Evolutionary conservation across 78 protist genomes (phyloP).

Genomic region (Andalucia godoyi): DNA sequence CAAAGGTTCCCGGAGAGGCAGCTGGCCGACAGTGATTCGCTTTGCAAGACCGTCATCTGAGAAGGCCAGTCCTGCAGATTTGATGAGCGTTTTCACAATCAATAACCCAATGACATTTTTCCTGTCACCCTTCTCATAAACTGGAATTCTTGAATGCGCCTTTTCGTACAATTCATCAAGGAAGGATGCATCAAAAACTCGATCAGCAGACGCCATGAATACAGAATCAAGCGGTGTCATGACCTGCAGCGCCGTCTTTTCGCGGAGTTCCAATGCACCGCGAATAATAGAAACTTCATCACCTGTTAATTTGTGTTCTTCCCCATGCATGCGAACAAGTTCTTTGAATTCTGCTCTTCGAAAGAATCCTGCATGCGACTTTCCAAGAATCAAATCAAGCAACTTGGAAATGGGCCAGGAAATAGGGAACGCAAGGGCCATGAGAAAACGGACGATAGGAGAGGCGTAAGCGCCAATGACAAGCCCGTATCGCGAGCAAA

Average conservation of each 20-base stretch:
- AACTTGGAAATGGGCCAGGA: conserved; percentile 22
- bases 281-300: conserved; percentile 43
- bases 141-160: conserved; percentile 85
- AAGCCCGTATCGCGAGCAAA: conserved; percentile 45
- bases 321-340: conserved; percentile 42
- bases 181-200: too few species aligned
- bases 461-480: conserved; percentile 33
- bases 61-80: too few species aligned
- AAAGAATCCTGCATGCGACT: conserved; percentile 65
- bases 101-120: conserved; percentile 60
- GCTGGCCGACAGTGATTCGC: too few species aligned
- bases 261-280: conserved; percentile 57
- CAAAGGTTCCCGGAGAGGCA: conserved; percentile 32
- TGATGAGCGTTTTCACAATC: conserved; percentile 61
- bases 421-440: conserved; percentile 10
- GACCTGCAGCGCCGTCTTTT: conserved; percentile 19
- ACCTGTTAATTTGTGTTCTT: conserved; percentile 25
- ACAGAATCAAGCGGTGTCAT: conserved; percentile 69
- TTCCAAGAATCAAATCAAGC: conserved; percentile 69
- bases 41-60: too few species aligned
- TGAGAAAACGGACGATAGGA: conserved; percentile 26
- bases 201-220: conserved; percentile 44
- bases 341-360: conserved; percentile 40
- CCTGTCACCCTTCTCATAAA: conserved; percentile 28
- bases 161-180: too few species aligned